Percentiles rank a stretch among this genome's conserved stretches.
phyloP scores from a whole-genome alignment of 1,139 yeast species.

The Pichia sp. region DNA sequence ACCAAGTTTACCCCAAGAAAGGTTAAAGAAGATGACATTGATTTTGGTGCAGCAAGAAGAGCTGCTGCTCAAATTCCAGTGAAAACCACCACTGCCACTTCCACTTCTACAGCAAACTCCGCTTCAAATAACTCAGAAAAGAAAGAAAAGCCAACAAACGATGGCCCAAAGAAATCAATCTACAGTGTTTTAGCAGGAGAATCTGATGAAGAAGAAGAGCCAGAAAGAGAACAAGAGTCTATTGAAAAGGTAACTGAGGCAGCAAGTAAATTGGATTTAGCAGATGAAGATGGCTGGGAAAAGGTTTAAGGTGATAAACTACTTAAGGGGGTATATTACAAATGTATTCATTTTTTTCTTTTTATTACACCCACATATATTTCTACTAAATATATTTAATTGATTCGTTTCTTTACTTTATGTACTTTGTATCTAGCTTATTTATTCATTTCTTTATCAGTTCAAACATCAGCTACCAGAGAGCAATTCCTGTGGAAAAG shows the following conservation, averaged over 20 bases:
- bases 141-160: constrained; percentile 17
- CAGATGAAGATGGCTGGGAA: constrained; percentile 45
- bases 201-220: constrained; percentile 49
- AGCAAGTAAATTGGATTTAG: constrained; percentile 31
- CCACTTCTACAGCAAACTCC: not conserved
- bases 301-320: no score
- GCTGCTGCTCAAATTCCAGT: constrained; percentile 23
- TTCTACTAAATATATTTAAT: no score
- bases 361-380: no score
- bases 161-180: constrained; percentile 35
- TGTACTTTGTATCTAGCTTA: no score
- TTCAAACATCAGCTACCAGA: no score
- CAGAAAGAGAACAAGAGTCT: constrained; percentile 21
- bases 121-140: not conserved
- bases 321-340: no score
- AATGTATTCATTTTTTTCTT: no score
- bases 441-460: no score
- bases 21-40: constrained; percentile 10
- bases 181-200: constrained; percentile 63
- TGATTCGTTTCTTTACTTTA: no score
- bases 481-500: no score
- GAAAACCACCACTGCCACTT: constrained; percentile 30
- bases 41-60: constrained; percentile 37
- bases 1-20: not conserved
- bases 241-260: constrained; percentile 35